Evolutionary conservation across 2,329 filamentous ascomycete genomes (phyloP), one percentile per base, ranked within the genome.

Genomic region (Aspergillus novofumigatus): DNA sequence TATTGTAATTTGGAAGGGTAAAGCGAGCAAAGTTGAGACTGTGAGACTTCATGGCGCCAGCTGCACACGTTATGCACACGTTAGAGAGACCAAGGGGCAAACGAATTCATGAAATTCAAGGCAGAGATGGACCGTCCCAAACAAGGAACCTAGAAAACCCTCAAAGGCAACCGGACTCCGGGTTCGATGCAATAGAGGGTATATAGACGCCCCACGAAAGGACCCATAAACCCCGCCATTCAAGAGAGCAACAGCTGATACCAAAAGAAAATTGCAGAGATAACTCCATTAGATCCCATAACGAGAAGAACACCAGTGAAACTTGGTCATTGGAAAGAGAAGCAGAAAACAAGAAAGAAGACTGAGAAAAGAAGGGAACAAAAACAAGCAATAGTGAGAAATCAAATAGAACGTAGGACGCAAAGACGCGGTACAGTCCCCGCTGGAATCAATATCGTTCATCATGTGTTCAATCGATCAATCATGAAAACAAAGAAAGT

Each of bases 181-280:
- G 60, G 58, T 59, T 61, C 51, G 55, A 69, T 68, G 65, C 65
- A 66, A 66, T 52, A 54, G 47, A 61, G 60, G 51, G 56, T 59
- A 62, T 61, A 56, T 53, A 65, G 17, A 54, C 45, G 53, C 54
- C 58, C 49, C 58, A 42, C 54, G 42, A 56, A 55, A 56, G 50
- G 55, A 58, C 45, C 52, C 52, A 63, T 50, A 54, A 56, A 62
- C 59, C 61, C 58, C 41, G 26, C 53, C 49, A 56, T 59, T 51
- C 50, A 58, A 45, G 17, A 49, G 38, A 55, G 62, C 49, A 60
- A 58, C 41, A 59, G 52, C 53, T 52, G 52, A 54, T 61, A 47
- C 52, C 55, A 59, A 57, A 50, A 58, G 50, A 61, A 50, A 35
- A 35, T 55, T 55, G 57, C 38, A 51, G 42, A 57, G 54, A 61